These are phyloP conservation scores for Penicillium capsulatum DNA, from an alignment of 2,329 filamentous ascomycete species.

Conservation along the genomic window DNA sequence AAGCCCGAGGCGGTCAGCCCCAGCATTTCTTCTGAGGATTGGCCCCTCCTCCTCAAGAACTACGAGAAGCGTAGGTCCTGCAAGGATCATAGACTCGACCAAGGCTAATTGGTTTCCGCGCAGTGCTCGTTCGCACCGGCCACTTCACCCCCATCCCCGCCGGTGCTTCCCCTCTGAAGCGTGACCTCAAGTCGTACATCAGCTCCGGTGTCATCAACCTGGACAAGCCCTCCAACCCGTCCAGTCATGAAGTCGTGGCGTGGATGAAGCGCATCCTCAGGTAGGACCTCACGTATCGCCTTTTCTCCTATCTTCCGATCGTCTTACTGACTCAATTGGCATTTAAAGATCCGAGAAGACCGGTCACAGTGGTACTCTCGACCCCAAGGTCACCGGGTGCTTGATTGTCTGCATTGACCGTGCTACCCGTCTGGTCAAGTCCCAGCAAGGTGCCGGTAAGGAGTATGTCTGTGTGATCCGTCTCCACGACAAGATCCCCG, in stretches of 20 bases:
- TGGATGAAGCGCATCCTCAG: slow-evolving; percentile 98
- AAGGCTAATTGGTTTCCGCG: slow-evolving; percentile 11
- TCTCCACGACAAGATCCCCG: slow-evolving; percentile 90
- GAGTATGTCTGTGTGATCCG: slow-evolving; percentile 96
- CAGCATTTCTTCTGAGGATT: slow-evolving; percentile 76
- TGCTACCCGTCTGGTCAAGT: slow-evolving; percentile 95
- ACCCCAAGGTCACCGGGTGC: slow-evolving; percentile 96
- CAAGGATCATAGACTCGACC: slow-evolving; percentile 1
- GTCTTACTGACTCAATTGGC: slow-evolving; percentile 15
- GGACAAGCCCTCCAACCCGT: slow-evolving; percentile 95
- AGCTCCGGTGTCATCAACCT: slow-evolving; percentile 98
- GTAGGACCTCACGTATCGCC: slow-evolving; percentile 45
- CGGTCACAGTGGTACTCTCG: slow-evolving; percentile 94
- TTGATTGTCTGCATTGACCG: slow-evolving; percentile 94
- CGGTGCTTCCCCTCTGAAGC: slow-evolving; percentile 84
- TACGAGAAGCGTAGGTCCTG: slow-evolving; percentile 72
- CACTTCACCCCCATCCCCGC: slow-evolving; percentile 96
- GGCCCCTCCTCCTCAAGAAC: slow-evolving; percentile 93
- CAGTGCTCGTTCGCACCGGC: slow-evolving; percentile 81
- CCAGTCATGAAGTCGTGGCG: slow-evolving; percentile 96
- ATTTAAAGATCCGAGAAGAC: slow-evolving; percentile 78
- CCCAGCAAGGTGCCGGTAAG: slow-evolving; percentile 97
- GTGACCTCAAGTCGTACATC: slow-evolving; percentile 95
- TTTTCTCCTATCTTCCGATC: neutral
- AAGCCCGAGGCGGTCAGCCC: slow-evolving; percentile 83